Conservation (phyloP, 2,329 filamentous ascomycete species). For the Xylaria hypoxylon region DNA sequence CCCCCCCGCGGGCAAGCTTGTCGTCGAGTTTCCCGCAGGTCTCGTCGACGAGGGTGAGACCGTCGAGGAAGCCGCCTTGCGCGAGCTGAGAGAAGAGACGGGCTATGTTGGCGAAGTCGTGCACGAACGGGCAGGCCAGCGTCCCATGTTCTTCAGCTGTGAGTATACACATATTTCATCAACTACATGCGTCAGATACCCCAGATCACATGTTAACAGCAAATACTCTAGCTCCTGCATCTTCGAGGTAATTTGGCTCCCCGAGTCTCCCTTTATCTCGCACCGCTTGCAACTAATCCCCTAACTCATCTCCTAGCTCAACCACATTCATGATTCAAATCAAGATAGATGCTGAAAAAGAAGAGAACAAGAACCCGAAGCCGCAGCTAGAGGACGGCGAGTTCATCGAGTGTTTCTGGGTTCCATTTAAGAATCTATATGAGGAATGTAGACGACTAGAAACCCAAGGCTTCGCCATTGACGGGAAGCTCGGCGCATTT, state of each 20-base stretch:
- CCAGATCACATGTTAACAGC: slow-evolving; percentile 20
- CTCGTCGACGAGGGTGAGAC: slow-evolving; percentile 55
- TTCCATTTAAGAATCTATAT: slow-evolving; percentile 60
- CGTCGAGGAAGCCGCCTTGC: slow-evolving; percentile 53
- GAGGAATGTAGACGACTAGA: slow-evolving; percentile 58
- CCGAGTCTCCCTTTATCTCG: neutral
- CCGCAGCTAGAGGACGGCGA: slow-evolving; percentile 63
- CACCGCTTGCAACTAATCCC: slow-evolving; percentile 8
- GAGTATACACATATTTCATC: slow-evolving; percentile 25
- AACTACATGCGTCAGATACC: neutral
- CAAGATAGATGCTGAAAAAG: slow-evolving; percentile 57
- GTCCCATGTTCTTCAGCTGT: slow-evolving; percentile 48
- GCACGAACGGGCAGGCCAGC: slow-evolving; percentile 38
- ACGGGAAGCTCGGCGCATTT: slow-evolving; percentile 50
- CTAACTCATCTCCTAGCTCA: slow-evolving; percentile 39
- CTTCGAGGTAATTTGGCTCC: slow-evolving; percentile 43
- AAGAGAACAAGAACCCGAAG: slow-evolving; percentile 59
- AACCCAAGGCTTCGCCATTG: slow-evolving; percentile 48
- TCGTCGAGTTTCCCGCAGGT: slow-evolving; percentile 55
- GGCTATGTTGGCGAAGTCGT: slow-evolving; percentile 54
- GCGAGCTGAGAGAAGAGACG: slow-evolving; percentile 56
- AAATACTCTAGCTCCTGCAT: slow-evolving; percentile 44
- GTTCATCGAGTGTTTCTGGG: slow-evolving; percentile 64
- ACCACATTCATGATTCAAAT: slow-evolving; percentile 55
- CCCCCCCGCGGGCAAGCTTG: slow-evolving; percentile 54